Evolutionary conservation across 495 filamentous ascomycete species (phyloP), one percentile per base, ranked within the genome.

Genomic region (Letharia columbiana): DNA sequence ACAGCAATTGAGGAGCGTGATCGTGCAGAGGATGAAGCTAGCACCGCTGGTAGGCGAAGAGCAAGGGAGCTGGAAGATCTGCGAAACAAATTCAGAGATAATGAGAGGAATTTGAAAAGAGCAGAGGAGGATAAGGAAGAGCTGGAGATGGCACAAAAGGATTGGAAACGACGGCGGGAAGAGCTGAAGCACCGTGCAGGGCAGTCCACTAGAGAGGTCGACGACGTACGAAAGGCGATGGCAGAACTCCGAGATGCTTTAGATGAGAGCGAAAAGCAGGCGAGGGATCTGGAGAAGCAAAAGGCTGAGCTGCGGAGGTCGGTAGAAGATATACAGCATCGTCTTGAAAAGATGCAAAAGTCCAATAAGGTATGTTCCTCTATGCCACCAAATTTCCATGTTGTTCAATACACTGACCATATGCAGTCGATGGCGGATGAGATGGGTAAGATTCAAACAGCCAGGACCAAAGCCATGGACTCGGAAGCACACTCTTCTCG

Each of bases 1-100:
- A 80, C 87, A 0, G 91, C 91, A 0, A 81, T 93, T 59, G 91
- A 97, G 73, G 94, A 98, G 76, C 84, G 93, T 39, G 95, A 98
- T 71, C 86, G 91, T 18, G 89, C 91, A 20, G 94, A 98, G 73
- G 93, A 98, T 47, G 91, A 97, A 76, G 85, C 90, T 31, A 90
- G 85, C 68, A 87, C 85, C 1, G 84, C 89, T 59, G 89, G 88
- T 17, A 84, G 95, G 60, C 81, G 88, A 56, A 84, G 87, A 28
- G 85, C 88, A 6, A 81, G 91, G 39, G 94, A 97, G 78, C 79
- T 92, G 40, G 94, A 97, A 75, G 94, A 98, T 62, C 76, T 97
- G 17, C 88, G 87, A 73, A 81, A 78, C 50, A 89, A 85, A 74
- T 80, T 91, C 39, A 84, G 91, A 23, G 93, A 97, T 65, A 81